Evolutionary conservation across 169 alveolate genomes (phyloP).

Genomic region (Plasmodium malariae): DNA sequence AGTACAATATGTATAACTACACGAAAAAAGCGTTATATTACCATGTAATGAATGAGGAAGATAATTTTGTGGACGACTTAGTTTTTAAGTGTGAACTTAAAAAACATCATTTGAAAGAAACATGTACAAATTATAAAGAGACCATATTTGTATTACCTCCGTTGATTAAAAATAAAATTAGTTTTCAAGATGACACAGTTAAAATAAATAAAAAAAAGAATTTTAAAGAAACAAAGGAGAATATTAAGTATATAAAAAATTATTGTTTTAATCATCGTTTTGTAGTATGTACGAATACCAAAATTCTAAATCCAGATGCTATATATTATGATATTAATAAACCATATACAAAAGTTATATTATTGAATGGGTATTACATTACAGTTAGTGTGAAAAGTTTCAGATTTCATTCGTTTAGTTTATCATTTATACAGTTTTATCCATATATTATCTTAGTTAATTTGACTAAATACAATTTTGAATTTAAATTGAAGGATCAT

Average conservation of each 20-base stretch:
- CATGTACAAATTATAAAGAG: slow-evolving; percentile 3
- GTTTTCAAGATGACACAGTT: background rate
- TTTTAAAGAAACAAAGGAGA: slow-evolving; percentile 4
- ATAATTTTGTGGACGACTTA: slow-evolving; percentile 18
- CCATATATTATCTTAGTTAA: slow-evolving; percentile 45
- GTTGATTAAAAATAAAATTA: background rate
- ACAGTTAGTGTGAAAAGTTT: slow-evolving; percentile 19
- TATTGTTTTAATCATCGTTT: slow-evolving; percentile 58
- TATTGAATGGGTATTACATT: slow-evolving; percentile 31
- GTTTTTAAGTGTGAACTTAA: slow-evolving; percentile 10
- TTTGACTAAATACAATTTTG: slow-evolving; percentile 41
- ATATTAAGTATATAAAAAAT: slow-evolving; percentile 26
- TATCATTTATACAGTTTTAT: slow-evolving; percentile 37
- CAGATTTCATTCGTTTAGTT: slow-evolving; percentile 17
- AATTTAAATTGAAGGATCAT: slow-evolving; percentile 22
- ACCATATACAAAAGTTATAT: slow-evolving; percentile 20
- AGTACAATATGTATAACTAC: slow-evolving; percentile 28
- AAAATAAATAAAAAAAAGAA: slow-evolving; percentile 6
- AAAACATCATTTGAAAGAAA: slow-evolving; percentile 35
- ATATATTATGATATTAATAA: slow-evolving; percentile 11
- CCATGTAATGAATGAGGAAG: slow-evolving; percentile 30
- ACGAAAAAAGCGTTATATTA: slow-evolving; percentile 35
- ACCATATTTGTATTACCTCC: slow-evolving; percentile 15
- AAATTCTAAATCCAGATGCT: background rate
- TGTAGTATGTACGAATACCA: background rate